A percentile compares a stretch with the other conserved stretches of the same genome.
These are phyloP conservation scores for Eucalyptus caleyi DNA, from an alignment of 345 rosid genomes.

Conservation along the genomic window DNA sequence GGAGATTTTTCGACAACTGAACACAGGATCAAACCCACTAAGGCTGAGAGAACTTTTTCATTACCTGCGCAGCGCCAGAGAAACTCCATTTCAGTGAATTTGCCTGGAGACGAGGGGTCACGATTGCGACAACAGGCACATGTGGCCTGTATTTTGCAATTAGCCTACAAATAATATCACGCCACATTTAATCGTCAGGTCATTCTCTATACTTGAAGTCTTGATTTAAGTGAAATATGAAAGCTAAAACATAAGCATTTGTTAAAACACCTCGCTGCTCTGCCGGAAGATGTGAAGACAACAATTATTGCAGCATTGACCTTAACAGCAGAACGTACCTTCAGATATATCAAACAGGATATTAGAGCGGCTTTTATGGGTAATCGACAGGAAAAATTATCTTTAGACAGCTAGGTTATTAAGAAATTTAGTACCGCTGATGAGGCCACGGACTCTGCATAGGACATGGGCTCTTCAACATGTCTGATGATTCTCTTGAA, in stretches of 20 bases:
- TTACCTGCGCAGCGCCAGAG: constrained; percentile 4
- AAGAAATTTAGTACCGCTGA: constrained; percentile 14
- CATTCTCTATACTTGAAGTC: background rate
- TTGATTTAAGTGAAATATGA: background rate
- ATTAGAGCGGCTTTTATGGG: background rate
- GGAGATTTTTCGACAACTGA: background rate
- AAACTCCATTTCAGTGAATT: constrained; percentile 6
- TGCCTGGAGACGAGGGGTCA: constrained; percentile 1
- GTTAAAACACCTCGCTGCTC: constrained; percentile 18
- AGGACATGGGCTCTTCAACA: constrained; percentile 28
- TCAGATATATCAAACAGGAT: background rate
- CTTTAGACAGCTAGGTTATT: background rate
- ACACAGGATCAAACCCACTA: background rate
- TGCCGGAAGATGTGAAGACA: constrained; percentile 32
- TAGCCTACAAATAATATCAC: background rate
- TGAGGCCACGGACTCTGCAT: constrained; percentile 30
- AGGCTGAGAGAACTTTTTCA: background rate
- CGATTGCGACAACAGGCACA: constrained; percentile 3
- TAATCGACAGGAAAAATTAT: background rate
- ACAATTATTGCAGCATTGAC: constrained; percentile 31
- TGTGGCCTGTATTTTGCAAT: constrained; percentile 8
- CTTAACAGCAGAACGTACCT: constrained; percentile 37
- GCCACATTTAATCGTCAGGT: background rate
- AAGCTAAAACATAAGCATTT: background rate
- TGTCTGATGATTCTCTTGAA: constrained; percentile 15